These are phyloP conservation scores for Coccomyxa subellipsoidea DNA, from an alignment of 163 green algal species.

Conservation along the genomic window DNA sequence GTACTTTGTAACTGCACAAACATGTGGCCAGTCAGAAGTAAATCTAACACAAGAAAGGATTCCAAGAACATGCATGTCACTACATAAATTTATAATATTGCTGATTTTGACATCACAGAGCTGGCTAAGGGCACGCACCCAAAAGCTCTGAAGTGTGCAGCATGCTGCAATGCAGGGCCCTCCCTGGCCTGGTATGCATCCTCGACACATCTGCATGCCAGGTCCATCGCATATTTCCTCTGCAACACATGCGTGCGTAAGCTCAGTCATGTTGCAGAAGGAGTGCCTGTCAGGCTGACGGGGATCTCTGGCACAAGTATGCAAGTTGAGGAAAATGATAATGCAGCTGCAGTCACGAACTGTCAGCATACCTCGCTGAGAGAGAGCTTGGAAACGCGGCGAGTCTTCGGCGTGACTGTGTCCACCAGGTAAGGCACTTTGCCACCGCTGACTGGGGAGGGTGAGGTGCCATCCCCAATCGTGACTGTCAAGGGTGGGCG, in stretches of 20 bases:
- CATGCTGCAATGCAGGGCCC: conserved; percentile 13
- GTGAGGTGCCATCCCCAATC: neutral
- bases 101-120: neutral
- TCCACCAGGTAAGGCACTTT: conserved; percentile 4
- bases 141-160: conserved; percentile 2
- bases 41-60: neutral
- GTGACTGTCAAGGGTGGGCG: neutral
- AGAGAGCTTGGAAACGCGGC: conserved; percentile 15
- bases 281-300: too few relatives aligned
- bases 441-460: neutral
- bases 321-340: neutral
- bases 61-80: neutral
- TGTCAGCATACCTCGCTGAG: conserved; percentile 13
- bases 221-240: conserved; percentile 5
- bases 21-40: neutral
- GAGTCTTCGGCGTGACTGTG: conserved; percentile 15
- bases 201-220: conserved; percentile 13
- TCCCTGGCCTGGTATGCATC: neutral
- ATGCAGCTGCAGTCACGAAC: neutral
- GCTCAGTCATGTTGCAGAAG: too few relatives aligned
- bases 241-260: conserved; percentile 5
- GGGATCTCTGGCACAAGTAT: neutral
- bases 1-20: conserved; percentile 10
- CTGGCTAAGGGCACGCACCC: neutral
- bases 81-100: too few relatives aligned